Base-by-base conservation (phyloP, 148 eudicot species). In the Camellia sinensis region DNA sequence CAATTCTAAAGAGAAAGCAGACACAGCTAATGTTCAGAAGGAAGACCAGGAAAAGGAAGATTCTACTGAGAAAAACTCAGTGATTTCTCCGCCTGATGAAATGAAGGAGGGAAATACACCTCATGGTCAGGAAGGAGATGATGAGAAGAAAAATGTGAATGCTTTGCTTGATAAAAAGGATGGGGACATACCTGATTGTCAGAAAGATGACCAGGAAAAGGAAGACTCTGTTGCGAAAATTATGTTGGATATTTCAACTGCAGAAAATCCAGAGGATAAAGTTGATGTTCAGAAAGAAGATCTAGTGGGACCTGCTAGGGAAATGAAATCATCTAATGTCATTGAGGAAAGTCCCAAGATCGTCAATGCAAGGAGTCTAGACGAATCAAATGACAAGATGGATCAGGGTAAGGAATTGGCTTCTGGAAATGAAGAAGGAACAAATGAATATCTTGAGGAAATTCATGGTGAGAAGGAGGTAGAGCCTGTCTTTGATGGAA, bases 401-500 rank as follows among this genome's bases (percentile, higher is more conserved):
- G 73, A 64, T 44, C 57, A 45, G 44, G 12, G 52, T 76, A 69
- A 70, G 50, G 67, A 81, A 76, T 45, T 59, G 63, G 76, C 61
- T 41, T 69, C 63, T 48, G 54, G 65, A 78, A 78, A 52, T 65
- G 80, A 50, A 77, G 80, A 50, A 66, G 60, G 13, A 72, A 29
- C 29, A 22, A 50, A 61, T 19, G 75, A 66, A 56, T 75, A 71
- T 53, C 69, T 75, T 40, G 83, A 82, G 54, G 88, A 83, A 73
- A n/a, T 60, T 75, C 40, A 18, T 10, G 9, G 17, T 15, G 80
- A 57, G 40, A 83, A 83, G 79, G 57, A 54, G 2, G 75, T 44
- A 14, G 89, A 87, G 76, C 87, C 89, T 52, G 83, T 87, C 41
- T 87, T 87, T 85, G 89, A 87, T 76, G 89, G 89, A 18, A 87